Percentiles rank a stretch among this genome's conserved stretches.
These are phyloP conservation scores for Zea luxurians DNA, from an alignment of 176 grass and related monocot species.

Conservation along the genomic window DNA sequence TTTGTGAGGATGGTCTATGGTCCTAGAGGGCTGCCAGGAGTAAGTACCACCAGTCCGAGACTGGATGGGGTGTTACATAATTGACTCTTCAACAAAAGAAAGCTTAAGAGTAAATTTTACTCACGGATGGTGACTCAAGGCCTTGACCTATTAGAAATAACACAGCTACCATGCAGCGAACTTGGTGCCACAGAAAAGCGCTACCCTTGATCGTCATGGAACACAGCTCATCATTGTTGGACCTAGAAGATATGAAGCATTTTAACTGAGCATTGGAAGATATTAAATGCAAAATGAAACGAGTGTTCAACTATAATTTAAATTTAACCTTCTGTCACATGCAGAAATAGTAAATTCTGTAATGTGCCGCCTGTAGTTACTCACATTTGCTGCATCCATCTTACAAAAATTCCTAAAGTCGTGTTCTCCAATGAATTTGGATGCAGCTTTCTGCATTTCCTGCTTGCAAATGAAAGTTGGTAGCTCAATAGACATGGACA, in stretches of 20 bases:
- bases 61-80: background rate
- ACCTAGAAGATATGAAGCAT: constrained; percentile 45
- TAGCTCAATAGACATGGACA: background rate
- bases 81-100: constrained; percentile 24
- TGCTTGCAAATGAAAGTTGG: constrained; percentile 43
- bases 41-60: too few species aligned
- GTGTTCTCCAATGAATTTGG: constrained; percentile 78
- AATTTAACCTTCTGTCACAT: constrained; percentile 61
- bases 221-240: constrained; percentile 71
- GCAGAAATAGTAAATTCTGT: constrained; percentile 78
- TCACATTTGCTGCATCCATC: constrained; percentile 94
- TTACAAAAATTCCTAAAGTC: constrained; percentile 99
- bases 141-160: constrained; percentile 86
- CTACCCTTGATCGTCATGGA: constrained; percentile 83
- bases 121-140: constrained; percentile 81
- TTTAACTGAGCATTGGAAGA: background rate
- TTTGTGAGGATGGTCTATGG: too few species aligned
- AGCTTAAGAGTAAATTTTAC: constrained; percentile 39
- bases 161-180: constrained; percentile 92
- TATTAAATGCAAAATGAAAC: constrained; percentile 30
- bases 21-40: too few species aligned
- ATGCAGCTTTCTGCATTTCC: constrained; percentile 82
- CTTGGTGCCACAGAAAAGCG: constrained; percentile 99
- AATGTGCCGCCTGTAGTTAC: constrained; percentile 76
- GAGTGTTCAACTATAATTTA: constrained; percentile 23